These are phyloP conservation scores for Neckera pumila DNA, from an alignment of 225 moss, liverwort and hornwort genomes.

Conservation along the genomic window DNA sequence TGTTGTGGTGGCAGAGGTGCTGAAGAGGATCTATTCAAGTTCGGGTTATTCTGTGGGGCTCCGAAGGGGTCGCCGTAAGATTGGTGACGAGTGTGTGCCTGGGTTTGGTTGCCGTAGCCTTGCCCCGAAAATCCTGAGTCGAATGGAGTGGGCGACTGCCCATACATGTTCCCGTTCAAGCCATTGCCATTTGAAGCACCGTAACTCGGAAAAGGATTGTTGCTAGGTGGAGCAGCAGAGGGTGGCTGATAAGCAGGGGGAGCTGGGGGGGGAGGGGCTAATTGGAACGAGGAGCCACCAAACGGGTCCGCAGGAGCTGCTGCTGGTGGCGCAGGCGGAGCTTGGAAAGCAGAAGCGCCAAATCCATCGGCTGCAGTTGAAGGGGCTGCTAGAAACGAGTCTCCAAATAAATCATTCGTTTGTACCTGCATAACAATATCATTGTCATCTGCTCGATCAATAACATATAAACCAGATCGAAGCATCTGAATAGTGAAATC, in stretches of 20 bases:
- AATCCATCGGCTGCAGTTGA: constrained; percentile 20
- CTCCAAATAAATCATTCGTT: constrained; percentile 32
- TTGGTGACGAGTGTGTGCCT: constrained; percentile 15
- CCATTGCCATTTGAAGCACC: constrained; percentile 33
- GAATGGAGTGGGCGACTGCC: constrained; percentile 22
- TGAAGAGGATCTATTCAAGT: constrained; percentile 20
- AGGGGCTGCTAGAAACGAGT: constrained; percentile 27
- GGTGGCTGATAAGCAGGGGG: constrained; percentile 15
- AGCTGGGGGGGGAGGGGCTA: constrained; percentile 40
- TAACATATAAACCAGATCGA: neutral
- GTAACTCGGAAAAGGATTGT: constrained; percentile 11
- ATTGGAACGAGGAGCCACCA: constrained; percentile 29
- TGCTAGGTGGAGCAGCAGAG: constrained; percentile 14
- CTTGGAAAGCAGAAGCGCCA: constrained; percentile 18
- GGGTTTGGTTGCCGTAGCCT: constrained; percentile 1
- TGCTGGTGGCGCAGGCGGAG: constrained; percentile 18
- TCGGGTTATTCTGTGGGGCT: constrained; percentile 10
- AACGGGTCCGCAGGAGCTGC: constrained; percentile 16
- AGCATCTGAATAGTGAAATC: neutral
- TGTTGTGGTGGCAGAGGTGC: constrained; percentile 30
- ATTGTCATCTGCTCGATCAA: neutral
- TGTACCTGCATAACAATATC: constrained; percentile 3
- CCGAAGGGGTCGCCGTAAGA: constrained; percentile 17
- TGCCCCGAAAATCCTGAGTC: constrained; percentile 23
- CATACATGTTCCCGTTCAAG: constrained; percentile 27